Evolutionary conservation across 345 rosid genomes (phyloP), one percentile per base, ranked within the genome.

Genomic region (Zanthoxylum bungeanum): DNA sequence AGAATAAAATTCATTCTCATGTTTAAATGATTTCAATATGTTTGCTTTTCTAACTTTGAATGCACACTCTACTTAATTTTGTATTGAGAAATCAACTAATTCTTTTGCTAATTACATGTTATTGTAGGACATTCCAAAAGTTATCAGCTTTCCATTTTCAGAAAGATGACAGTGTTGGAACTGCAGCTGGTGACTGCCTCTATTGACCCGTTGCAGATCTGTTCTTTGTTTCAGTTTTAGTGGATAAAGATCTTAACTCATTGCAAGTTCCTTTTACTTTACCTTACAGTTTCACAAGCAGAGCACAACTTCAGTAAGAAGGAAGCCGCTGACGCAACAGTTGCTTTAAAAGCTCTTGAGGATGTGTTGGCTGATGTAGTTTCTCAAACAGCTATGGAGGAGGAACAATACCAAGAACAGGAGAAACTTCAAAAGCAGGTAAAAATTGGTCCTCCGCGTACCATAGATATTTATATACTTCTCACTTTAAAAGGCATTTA

Each of bases 361-460:
- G 83, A 76, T 71, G 65, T 71, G 75, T 60, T 87, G 44, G 73
- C 82, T 36, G 82, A 79, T 36, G 27, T 80, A 40, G 64, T 72
- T 65, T 80, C 87, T 72, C 81, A 81, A 73, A 75, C 75, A 73
- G 72, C 79, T 55, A 64, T 76, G 75, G 90, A 80, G 85, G 88
- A 87, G 79, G 87, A 86, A 71, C 87, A 66, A 68, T 78, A 70
- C 62, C 58, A 70, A 58, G 80, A 75, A 12, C 90, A 86, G 73
- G 75, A 84, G 79, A 75, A 77, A 73, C 76, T 84, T 68, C 78
- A 77, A 75, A 82, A 81, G 82, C 84, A 88, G 90, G 98, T 93
- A 39, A 59, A 71, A n/a, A n/a, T 68, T 36, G 17, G 50, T 36
- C 55, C 66, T 51, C 64, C 49, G 3, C 44, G 39, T 14, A 28